These are phyloP conservation scores for Parastagonospora nodorum DNA, from an alignment of 2,329 filamentous ascomycete genomes.

Conservation along the genomic window DNA sequence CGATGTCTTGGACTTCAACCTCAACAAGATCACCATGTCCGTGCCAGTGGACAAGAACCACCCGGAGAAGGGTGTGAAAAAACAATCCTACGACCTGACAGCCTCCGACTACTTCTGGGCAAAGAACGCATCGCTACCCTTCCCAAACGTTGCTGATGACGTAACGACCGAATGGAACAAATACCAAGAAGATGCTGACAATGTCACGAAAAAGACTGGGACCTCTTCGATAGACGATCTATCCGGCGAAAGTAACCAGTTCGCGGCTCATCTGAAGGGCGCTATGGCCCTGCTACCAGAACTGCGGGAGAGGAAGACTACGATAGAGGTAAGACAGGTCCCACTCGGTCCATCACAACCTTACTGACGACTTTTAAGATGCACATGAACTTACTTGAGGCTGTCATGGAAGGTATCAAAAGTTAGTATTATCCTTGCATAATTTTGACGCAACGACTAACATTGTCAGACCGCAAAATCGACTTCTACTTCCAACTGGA, in stretches of 20 bases:
- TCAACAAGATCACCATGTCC: conserved; percentile 94
- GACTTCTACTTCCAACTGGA: conserved; percentile 97
- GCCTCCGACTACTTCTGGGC: conserved; percentile 96
- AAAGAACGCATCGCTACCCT: conserved; percentile 86
- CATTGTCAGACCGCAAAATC: conserved; percentile 72
- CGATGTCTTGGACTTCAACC: conserved; percentile 76
- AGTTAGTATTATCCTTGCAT: conserved; percentile 8
- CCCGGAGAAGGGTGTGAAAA: conserved; percentile 74
- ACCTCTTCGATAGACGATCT: conserved; percentile 91
- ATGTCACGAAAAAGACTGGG: conserved; percentile 94
- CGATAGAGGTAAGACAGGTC: conserved; percentile 55
- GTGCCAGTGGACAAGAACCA: conserved; percentile 78
- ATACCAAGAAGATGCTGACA: conserved; percentile 93
- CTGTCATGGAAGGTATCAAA: conserved; percentile 81
- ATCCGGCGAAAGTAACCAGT: conserved; percentile 84
- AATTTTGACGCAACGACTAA: conserved; percentile 3
- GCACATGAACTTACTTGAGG: conserved; percentile 98
- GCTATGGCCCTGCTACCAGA: conserved; percentile 93
- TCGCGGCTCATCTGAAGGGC: conserved; percentile 92
- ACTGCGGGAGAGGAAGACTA: conserved; percentile 81
- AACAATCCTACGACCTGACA: conserved; percentile 88
- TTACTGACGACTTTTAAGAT: conserved; percentile 69
- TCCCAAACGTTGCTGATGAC: conserved; percentile 94
- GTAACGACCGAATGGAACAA: conserved; percentile 91
- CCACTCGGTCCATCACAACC: conserved; percentile 16